Percentiles rank a stretch among this genome's conserved stretches.
Conservation (phyloP, 139 green algal species). For the Chlamydomonas sp. region DNA sequence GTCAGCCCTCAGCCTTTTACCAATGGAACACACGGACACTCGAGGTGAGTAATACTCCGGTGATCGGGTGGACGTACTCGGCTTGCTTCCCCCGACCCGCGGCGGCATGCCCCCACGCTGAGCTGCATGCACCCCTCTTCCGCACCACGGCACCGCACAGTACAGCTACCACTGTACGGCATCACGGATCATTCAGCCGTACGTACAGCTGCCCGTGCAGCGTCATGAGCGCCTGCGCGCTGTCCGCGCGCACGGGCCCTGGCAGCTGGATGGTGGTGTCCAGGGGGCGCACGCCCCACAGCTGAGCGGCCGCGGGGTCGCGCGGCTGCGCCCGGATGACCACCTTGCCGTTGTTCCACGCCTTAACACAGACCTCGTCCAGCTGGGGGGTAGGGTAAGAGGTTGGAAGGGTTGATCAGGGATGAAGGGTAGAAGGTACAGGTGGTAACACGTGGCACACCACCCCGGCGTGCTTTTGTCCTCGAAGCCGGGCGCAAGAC, state of each 20-base stretch:
- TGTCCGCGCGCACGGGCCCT: background rate
- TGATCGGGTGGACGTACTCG: too few species aligned
- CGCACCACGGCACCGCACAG: too few species aligned
- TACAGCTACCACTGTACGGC: background rate
- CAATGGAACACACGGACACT: too few species aligned
- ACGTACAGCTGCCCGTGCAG: conserved; percentile 40
- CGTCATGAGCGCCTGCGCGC: conserved; percentile 29
- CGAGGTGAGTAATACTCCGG: too few species aligned
- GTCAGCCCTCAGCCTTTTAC: too few species aligned
- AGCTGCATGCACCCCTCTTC: too few species aligned
- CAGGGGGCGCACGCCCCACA: conserved; percentile 6
- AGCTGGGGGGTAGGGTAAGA: background rate
- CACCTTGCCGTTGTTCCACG: conserved; percentile 21
- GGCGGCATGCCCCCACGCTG: too few species aligned
- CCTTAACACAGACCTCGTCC: conserved; percentile 18
- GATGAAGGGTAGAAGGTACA: background rate
- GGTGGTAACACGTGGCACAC: background rate
- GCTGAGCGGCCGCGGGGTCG: background rate
- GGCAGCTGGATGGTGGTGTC: background rate
- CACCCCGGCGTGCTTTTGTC: too few species aligned
- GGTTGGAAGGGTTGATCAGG: background rate
- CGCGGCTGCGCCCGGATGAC: conserved; percentile 1
- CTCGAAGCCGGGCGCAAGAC: background rate
- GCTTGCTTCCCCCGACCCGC: too few species aligned
- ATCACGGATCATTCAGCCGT: conserved; percentile 1